Conservation (phyloP, 2,329 filamentous ascomycete genomes). For the Cercospora sp. region DNA sequence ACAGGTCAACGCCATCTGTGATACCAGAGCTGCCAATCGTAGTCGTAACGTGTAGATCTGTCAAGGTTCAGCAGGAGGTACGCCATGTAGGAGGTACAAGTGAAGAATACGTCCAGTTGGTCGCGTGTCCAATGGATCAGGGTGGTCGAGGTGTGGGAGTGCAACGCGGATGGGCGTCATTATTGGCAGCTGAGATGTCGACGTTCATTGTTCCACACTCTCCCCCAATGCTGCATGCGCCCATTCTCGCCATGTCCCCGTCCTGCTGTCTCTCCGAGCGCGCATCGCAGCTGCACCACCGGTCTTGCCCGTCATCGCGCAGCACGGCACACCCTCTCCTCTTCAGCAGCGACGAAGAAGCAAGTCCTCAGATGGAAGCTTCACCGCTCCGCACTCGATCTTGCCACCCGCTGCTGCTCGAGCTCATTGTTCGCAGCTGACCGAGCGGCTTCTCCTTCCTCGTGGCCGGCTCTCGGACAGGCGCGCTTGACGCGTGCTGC, state of each 20-base stretch:
- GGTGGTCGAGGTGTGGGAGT: not conserved
- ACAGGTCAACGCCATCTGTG: not conserved
- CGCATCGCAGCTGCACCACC: not conserved
- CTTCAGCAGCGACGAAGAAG: not conserved
- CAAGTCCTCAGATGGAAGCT: not conserved
- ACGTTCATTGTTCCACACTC: not conserved
- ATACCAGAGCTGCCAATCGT: not conserved
- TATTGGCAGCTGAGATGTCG: not conserved
- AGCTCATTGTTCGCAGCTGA: not conserved
- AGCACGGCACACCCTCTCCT: not conserved
- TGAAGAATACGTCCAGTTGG: not conserved
- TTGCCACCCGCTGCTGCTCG: not conserved
- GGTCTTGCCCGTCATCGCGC: not conserved
- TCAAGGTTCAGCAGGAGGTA: not conserved
- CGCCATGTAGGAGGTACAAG: not conserved
- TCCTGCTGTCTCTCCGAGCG: not conserved
- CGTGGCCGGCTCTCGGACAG: not conserved
- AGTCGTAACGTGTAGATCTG: not conserved
- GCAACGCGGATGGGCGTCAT: not conserved
- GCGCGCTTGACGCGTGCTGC: not conserved
- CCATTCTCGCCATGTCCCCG: not conserved
- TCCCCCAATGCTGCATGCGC: not conserved
- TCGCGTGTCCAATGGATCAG: not conserved
- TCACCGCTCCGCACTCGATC: not conserved
- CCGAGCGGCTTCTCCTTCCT: not conserved